Conservation (phyloP, 1,284 basidiomycete species). For the Cutaneotrichosporon cutaneum region DNA sequence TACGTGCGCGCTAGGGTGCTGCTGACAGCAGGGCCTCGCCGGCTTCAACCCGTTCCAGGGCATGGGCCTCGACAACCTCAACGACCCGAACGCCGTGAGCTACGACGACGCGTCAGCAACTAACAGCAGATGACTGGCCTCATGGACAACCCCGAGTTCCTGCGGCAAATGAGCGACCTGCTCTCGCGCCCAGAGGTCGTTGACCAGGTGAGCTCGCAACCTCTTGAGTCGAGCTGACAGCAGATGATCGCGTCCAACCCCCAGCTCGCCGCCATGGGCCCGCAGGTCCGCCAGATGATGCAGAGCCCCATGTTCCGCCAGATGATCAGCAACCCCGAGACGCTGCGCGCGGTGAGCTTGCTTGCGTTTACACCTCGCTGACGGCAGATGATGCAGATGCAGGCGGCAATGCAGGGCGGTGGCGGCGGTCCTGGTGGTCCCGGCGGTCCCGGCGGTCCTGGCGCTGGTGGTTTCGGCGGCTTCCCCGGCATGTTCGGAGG, state of each 20-base stretch:
- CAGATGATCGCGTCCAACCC: slow-evolving; percentile 76
- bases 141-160: slow-evolving; percentile 76
- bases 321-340: slow-evolving; percentile 60
- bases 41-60: slow-evolving; percentile 84
- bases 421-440: slow-evolving; percentile 29
- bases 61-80: slow-evolving; percentile 73
- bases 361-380: slow-evolving; percentile 12
- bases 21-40: slow-evolving; percentile 40
- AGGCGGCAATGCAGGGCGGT: slow-evolving; percentile 44
- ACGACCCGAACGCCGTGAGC: slow-evolving; percentile 86
- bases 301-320: slow-evolving; percentile 75
- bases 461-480: slow-evolving; percentile 32
- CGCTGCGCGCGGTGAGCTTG: slow-evolving; percentile 39
- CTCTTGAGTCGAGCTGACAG: not conserved
- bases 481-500: slow-evolving; percentile 37
- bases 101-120: not conserved
- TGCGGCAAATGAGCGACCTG: slow-evolving; percentile 61
- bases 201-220: slow-evolving; percentile 59
- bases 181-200: slow-evolving; percentile 77
- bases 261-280: slow-evolving; percentile 72
- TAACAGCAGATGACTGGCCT: slow-evolving; percentile 68
- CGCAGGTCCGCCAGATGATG: slow-evolving; percentile 75
- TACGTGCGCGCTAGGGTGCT: slow-evolving; percentile 21
- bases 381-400: slow-evolving; percentile 75
- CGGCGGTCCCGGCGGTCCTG: slow-evolving; percentile 29